Conservation (phyloP, 164 flowering plant genomes). For the Protea cynaroides region DNA sequence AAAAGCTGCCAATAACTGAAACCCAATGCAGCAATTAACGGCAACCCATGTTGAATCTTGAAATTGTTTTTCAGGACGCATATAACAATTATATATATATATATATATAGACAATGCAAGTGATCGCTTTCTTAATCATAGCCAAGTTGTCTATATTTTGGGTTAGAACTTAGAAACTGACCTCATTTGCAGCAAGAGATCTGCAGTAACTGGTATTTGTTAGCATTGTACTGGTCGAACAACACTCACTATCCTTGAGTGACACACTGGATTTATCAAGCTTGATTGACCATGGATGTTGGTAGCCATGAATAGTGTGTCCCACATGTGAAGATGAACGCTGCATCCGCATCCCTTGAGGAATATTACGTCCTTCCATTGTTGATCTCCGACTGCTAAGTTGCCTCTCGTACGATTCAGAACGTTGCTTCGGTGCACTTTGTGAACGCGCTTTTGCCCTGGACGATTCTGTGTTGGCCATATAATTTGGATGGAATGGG, state of each 20-base stretch:
- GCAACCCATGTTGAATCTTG: background rate
- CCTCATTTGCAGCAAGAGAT: slow-evolving; percentile 67
- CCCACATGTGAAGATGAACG: slow-evolving; percentile 85
- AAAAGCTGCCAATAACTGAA: background rate
- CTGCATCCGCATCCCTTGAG: slow-evolving; percentile 74
- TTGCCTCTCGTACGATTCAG: slow-evolving; percentile 70
- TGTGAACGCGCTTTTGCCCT: slow-evolving; percentile 85
- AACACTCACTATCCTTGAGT: slow-evolving; percentile 77
- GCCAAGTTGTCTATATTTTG: background rate
- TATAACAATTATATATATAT: background rate
- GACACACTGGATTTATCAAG: slow-evolving; percentile 72
- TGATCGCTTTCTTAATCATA: background rate
- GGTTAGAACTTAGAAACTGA: slow-evolving; percentile 21
- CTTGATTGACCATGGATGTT: slow-evolving; percentile 72
- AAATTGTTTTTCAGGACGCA: background rate
- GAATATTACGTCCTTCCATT: slow-evolving; percentile 73
- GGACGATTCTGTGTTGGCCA: slow-evolving; percentile 94
- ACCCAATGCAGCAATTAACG: background rate
- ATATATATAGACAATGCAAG: background rate
- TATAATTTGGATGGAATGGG: slow-evolving; percentile 74
- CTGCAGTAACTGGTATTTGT: slow-evolving; percentile 74
- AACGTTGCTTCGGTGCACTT: slow-evolving; percentile 88
- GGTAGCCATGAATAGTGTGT: slow-evolving; percentile 49
- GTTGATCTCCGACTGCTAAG: slow-evolving; percentile 58
- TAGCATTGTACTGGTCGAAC: slow-evolving; percentile 73